Evolutionary conservation across 345 rosid genomes (phyloP).

Genomic region (Cardiospermum halicacabum): DNA sequence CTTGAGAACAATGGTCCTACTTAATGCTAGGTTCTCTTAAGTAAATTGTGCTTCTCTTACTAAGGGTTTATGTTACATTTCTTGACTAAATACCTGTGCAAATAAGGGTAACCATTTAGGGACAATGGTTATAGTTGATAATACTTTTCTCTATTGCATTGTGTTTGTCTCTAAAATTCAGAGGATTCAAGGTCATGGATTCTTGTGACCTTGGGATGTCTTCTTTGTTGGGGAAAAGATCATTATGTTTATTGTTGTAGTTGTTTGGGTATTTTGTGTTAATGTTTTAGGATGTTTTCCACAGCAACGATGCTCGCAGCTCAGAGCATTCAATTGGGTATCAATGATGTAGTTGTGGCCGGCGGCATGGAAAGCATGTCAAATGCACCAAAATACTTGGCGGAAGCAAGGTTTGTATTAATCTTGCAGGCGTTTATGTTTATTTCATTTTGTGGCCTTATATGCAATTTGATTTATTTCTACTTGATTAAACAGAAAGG

Average conservation of each 20-base stretch:
- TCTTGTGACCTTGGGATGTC: too few relatives aligned
- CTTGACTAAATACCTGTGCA: too few relatives aligned
- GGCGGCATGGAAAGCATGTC: slow-evolving; percentile 99
- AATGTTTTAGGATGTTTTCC: neutral
- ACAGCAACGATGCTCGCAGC: slow-evolving; percentile 93
- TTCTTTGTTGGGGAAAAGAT: too few relatives aligned
- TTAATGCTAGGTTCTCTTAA: too few relatives aligned
- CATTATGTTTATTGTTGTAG: neutral
- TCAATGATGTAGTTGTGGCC: slow-evolving; percentile 89
- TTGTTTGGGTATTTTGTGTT: neutral
- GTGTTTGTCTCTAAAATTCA: too few relatives aligned
- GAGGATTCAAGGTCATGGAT: too few relatives aligned
- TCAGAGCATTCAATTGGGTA: slow-evolving; percentile 89
- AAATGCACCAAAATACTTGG: slow-evolving; percentile 81
- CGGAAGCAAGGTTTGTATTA: slow-evolving; percentile 73
- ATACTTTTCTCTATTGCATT: too few relatives aligned
- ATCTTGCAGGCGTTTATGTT: neutral
- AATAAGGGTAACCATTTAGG: too few relatives aligned
- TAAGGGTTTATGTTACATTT: too few relatives aligned
- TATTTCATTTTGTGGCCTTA: neutral
- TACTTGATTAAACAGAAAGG: slow-evolving; percentile 57
- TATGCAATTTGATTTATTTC: slow-evolving; percentile 17
- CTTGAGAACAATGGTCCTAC: too few relatives aligned
- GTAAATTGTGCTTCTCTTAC: too few relatives aligned
- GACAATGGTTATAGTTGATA: too few relatives aligned